Evolutionary conservation across 75 land plant species (phyloP).

Genomic region (Sequoiadendron giganteum): DNA sequence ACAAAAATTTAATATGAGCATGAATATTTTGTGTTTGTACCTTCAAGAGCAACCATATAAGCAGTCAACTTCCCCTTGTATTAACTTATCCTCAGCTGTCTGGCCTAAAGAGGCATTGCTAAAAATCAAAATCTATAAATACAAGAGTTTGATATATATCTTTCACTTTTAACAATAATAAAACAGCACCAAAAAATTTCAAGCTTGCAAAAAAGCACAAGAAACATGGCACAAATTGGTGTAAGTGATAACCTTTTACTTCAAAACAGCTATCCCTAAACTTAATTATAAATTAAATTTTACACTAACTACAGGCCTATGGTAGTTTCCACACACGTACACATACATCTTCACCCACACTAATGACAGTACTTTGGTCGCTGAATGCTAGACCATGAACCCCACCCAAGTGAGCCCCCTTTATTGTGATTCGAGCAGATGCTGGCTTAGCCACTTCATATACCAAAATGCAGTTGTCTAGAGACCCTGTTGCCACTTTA

Average conservation of each 20-base stretch:
- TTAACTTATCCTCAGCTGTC: not conserved
- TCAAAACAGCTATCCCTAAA: not conserved
- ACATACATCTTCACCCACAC: constrained; percentile 93
- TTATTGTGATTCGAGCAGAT: constrained; percentile 71
- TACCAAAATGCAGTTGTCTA: constrained; percentile 78
- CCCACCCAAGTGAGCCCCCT: constrained; percentile 88
- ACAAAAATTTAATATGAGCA: no score
- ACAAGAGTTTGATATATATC: not conserved
- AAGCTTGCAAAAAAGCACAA: not conserved
- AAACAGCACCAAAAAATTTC: not conserved
- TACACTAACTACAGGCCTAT: not conserved
- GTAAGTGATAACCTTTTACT: not conserved
- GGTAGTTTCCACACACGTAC: constrained; percentile 73
- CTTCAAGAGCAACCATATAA: not conserved
- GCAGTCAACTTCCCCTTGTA: not conserved
- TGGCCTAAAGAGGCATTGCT: not conserved
- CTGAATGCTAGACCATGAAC: constrained; percentile 78
- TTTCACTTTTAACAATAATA: not conserved
- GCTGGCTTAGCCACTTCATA: constrained; percentile 76
- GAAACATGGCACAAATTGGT: not conserved
- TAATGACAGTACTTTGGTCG: constrained; percentile 59
- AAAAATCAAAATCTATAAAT: not conserved
- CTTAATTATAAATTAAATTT: not conserved
- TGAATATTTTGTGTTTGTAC: not conserved
- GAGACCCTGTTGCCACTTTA: constrained; percentile 87